Evolutionary conservation across 805 yeast genomes (phyloP).

Genomic region (Kluyveromyces starmeri): DNA sequence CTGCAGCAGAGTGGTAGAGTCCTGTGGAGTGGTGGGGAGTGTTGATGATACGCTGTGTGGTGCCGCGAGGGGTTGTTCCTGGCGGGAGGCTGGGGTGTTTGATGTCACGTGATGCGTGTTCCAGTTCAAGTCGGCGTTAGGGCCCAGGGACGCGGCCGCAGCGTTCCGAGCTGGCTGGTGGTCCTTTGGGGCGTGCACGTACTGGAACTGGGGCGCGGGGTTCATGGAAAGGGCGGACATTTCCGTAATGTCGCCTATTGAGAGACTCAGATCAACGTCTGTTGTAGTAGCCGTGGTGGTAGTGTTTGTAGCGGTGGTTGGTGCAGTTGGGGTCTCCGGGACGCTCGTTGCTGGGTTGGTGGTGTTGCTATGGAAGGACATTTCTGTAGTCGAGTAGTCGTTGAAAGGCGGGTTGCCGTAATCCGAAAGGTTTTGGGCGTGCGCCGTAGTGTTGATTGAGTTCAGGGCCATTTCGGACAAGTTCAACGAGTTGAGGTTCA

Average conservation of each 20-base stretch:
- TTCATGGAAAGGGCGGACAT: constrained; percentile 2
- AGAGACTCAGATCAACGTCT: background rate
- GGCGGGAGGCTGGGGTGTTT: background rate
- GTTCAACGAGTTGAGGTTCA: constrained; percentile 5
- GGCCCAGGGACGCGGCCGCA: background rate
- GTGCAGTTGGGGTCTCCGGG: background rate
- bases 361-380: background rate
- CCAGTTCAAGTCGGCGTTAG: background rate
- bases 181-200: background rate
- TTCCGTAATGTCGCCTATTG: constrained; percentile 5
- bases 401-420: no score
- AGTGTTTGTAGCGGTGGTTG: background rate
- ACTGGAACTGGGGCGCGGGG: background rate
- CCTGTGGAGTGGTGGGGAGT: constrained; percentile 1
- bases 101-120: background rate
- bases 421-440: background rate
- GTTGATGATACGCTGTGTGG: background rate
- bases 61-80: background rate
- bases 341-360: background rate
- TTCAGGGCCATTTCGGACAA: constrained; percentile 4
- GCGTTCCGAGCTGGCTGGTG: background rate
- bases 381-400: background rate
- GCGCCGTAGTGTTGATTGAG: constrained; percentile 1
- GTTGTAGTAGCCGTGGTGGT: background rate
- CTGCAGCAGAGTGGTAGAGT: background rate